Evolutionary conservation across 495 filamentous ascomycete species (phyloP).

Genomic region (Hyaloscypha variabilis): DNA sequence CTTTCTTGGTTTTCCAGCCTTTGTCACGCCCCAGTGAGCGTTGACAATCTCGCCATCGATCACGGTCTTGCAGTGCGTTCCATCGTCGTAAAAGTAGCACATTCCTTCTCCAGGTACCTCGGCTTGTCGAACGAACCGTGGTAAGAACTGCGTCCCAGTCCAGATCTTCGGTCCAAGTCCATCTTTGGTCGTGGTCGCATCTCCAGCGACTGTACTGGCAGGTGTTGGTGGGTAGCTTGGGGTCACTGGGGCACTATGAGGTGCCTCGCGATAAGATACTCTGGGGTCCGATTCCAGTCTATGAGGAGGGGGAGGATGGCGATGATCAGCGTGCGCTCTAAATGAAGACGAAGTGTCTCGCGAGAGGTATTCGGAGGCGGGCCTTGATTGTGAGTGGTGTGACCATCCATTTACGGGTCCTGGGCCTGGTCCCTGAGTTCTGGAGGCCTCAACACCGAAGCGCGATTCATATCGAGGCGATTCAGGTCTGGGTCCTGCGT

Average conservation of each 20-base stretch:
- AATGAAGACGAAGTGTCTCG: slow-evolving; percentile 34
- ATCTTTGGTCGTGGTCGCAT: slow-evolving; percentile 50
- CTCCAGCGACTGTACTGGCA: slow-evolving; percentile 40
- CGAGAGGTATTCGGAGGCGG: slow-evolving; percentile 25
- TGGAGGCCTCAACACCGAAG: slow-evolving; percentile 15
- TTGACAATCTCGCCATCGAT: slow-evolving; percentile 88
- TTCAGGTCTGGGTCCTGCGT: slow-evolving; percentile 21
- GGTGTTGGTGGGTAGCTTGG: slow-evolving; percentile 42
- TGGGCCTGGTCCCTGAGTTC: slow-evolving; percentile 19
- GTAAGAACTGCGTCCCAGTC: slow-evolving; percentile 61
- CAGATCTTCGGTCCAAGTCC: slow-evolving; percentile 61
- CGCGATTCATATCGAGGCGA: slow-evolving; percentile 30
- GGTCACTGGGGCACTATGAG: slow-evolving; percentile 25
- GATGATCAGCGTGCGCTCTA: slow-evolving; percentile 26
- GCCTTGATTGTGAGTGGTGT: slow-evolving; percentile 17
- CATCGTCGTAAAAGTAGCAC: slow-evolving; percentile 89
- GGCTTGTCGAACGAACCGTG: slow-evolving; percentile 57
- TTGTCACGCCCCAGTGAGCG: slow-evolving; percentile 90
- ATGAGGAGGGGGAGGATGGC: slow-evolving; percentile 16
- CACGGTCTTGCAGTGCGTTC: slow-evolving; percentile 77
- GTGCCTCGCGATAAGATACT: slow-evolving; percentile 18
- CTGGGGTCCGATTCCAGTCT: slow-evolving; percentile 26
- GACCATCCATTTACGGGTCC: slow-evolving; percentile 24
- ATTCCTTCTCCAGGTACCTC: slow-evolving; percentile 77
- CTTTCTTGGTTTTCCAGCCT: slow-evolving; percentile 89